Evolutionary conservation across 2,329 filamentous ascomycete species (phyloP).

Genomic region (Monosporascus sp.): DNA sequence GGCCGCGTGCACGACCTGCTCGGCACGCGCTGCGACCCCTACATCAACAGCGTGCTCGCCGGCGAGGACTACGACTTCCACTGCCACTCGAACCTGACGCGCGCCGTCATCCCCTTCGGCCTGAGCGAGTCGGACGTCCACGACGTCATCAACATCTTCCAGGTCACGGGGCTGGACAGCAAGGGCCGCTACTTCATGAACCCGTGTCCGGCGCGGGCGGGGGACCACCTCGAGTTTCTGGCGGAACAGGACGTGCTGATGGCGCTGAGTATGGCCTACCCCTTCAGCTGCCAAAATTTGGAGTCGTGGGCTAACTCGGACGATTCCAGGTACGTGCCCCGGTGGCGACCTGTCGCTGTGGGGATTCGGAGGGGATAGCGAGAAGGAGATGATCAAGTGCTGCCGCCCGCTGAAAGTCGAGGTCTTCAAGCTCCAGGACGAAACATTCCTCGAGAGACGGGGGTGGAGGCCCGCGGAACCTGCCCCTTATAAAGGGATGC

Average conservation of each 20-base stretch:
- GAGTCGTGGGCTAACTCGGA: slow-evolving; percentile 41
- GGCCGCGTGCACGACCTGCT: slow-evolving; percentile 71
- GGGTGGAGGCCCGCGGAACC: slow-evolving; percentile 59
- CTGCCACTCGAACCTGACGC: slow-evolving; percentile 76
- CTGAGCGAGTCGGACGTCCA: slow-evolving; percentile 71
- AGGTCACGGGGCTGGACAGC: slow-evolving; percentile 72
- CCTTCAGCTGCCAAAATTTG: no score
- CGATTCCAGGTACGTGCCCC: slow-evolving; percentile 58
- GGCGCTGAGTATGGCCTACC: slow-evolving; percentile 41
- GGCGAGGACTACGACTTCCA: slow-evolving; percentile 63
- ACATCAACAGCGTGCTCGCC: slow-evolving; percentile 68
- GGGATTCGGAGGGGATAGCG: slow-evolving; percentile 68
- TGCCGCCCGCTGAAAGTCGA: slow-evolving; percentile 72
- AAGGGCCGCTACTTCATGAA: slow-evolving; percentile 74
- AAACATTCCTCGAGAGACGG: slow-evolving; percentile 39
- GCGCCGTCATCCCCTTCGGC: slow-evolving; percentile 64
- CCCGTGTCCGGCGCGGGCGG: slow-evolving; percentile 48
- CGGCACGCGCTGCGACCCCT: slow-evolving; percentile 79
- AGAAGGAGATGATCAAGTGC: slow-evolving; percentile 62
- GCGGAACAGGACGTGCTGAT: slow-evolving; percentile 72
- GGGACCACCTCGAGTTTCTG: slow-evolving; percentile 68
- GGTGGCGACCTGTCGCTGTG: slow-evolving; percentile 78
- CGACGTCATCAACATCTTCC: slow-evolving; percentile 82
- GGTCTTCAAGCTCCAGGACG: slow-evolving; percentile 59
- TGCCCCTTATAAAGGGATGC: slow-evolving; percentile 59